phyloP scores from a whole-genome alignment of 371 early-diverging fungal genomes.

The Encephalitozoon cuniculi region DNA sequence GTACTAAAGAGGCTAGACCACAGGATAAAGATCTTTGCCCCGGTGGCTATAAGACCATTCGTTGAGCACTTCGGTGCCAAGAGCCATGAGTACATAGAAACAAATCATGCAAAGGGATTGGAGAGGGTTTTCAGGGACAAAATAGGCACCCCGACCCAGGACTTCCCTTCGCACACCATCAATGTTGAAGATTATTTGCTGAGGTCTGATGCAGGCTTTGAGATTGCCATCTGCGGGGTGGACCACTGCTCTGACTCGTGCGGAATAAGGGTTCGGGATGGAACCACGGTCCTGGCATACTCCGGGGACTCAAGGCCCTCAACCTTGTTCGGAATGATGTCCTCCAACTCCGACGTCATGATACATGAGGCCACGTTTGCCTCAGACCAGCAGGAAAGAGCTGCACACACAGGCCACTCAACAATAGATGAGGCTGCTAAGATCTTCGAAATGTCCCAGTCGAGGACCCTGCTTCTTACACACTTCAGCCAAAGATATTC shows the following conservation, averaged over 20 bases:
- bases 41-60: conserved; percentile 26
- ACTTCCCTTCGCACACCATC: background rate
- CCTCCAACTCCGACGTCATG: conserved; percentile 65
- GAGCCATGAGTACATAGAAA: conserved; percentile 18
- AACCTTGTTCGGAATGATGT: conserved; percentile 66
- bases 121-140: background rate
- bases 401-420: conserved; percentile 73
- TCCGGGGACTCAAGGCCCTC: conserved; percentile 93
- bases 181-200: conserved; percentile 9
- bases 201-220: background rate
- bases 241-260: conserved; percentile 51
- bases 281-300: conserved; percentile 61
- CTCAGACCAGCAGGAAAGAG: conserved; percentile 70
- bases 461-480: conserved; percentile 73
- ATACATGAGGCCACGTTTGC: conserved; percentile 93
- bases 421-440: conserved; percentile 77
- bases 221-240: conserved; percentile 45
- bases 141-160: background rate
- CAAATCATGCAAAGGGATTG: conserved; percentile 22
- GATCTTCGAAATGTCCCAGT: conserved; percentile 68
- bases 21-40: conserved; percentile 34
- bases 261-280: conserved; percentile 37
- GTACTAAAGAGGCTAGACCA: conserved; percentile 48
- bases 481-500: conserved; percentile 82
- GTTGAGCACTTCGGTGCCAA: conserved; percentile 1